A percentile compares a stretch with the other conserved stretches of the same genome.
These are phyloP conservation scores for Alternaria sp. DNA, from an alignment of 2,329 filamentous ascomycete species.

Conservation along the genomic window DNA sequence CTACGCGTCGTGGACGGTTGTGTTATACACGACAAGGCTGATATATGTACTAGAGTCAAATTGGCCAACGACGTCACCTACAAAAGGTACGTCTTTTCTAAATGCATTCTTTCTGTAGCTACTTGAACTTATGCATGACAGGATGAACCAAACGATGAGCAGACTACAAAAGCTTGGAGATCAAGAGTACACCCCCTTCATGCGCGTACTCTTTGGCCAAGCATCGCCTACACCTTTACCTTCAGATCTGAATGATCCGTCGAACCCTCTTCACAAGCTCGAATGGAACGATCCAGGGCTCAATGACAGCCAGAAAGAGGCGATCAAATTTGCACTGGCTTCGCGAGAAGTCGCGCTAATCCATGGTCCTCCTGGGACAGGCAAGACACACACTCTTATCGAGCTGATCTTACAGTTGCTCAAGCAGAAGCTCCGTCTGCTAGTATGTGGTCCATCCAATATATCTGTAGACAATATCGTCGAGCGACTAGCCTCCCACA, in stretches of 20 bases:
- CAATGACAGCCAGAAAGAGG: constrained; percentile 70
- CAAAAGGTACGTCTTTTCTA: constrained; percentile 59
- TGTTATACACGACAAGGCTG: constrained; percentile 35
- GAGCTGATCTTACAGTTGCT: constrained; percentile 94
- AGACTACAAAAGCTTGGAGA: constrained; percentile 65
- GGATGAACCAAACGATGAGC: constrained; percentile 72
- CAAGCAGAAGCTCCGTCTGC: constrained; percentile 74
- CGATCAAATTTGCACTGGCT: constrained; percentile 81
- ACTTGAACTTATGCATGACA: constrained; percentile 38
- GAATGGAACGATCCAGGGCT: constrained; percentile 65
- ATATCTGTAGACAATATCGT: constrained; percentile 99
- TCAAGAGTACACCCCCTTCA: constrained; percentile 65
- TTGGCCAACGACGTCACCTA: constrained; percentile 73
- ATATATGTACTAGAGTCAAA: constrained; percentile 63
- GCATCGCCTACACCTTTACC: constrained; percentile 61
- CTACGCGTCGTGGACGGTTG: background rate
- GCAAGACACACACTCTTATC: constrained; percentile 95
- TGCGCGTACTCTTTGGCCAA: constrained; percentile 69
- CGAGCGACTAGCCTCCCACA: constrained; percentile 84
- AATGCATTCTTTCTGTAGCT: constrained; percentile 13
- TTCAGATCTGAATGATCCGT: constrained; percentile 54
- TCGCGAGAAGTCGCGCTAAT: constrained; percentile 86
- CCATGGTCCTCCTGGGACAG: constrained; percentile 94
- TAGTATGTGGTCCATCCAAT: constrained; percentile 97
- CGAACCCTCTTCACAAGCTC: constrained; percentile 55